Conservation (phyloP, 441 rosid genomes). For the Eutrema salsugineum region DNA sequence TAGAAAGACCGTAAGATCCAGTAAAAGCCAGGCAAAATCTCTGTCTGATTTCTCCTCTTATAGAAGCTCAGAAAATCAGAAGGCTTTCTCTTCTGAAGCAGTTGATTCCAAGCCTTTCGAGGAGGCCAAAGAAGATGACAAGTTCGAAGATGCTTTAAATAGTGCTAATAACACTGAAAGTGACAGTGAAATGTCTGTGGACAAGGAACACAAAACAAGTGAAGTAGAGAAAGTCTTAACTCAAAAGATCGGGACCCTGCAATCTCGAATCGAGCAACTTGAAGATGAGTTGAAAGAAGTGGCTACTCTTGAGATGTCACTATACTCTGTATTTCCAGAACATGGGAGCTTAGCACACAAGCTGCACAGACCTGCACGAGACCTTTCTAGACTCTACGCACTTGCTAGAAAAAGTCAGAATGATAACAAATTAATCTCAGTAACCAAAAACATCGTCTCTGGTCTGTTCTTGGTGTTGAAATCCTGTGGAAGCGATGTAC, state of each 20-base stretch:
- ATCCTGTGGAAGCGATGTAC: constrained; percentile 76
- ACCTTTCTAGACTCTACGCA: constrained; percentile 73
- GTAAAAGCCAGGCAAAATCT: constrained; percentile 39
- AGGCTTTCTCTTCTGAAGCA: constrained; percentile 42
- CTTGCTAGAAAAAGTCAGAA: constrained; percentile 77
- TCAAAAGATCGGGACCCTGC: constrained; percentile 60
- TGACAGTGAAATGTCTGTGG: constrained; percentile 56
- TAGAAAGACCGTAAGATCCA: constrained; percentile 42
- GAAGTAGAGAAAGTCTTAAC: constrained; percentile 43
- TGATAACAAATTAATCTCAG: constrained; percentile 57
- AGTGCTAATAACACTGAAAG: constrained; percentile 41
- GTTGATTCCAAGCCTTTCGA: constrained; percentile 43
- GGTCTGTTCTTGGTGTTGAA: constrained; percentile 73
- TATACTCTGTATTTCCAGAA: constrained; percentile 81
- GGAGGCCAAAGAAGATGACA: constrained; percentile 48
- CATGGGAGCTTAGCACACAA: constrained; percentile 83
- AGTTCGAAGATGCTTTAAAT: constrained; percentile 60
- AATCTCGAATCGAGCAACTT: constrained; percentile 60
- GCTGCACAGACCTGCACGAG: constrained; percentile 76
- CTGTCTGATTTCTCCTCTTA: constrained; percentile 31
- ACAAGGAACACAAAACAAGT: constrained; percentile 43
- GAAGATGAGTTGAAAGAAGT: constrained; percentile 89
- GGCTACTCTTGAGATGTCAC: constrained; percentile 81
- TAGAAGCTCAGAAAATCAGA: constrained; percentile 31
- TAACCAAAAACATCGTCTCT: constrained; percentile 63